These are phyloP conservation scores for Coniferiporia sulphurascens DNA, from an alignment of 1,284 basidiomycete species.

Conservation along the genomic window DNA sequence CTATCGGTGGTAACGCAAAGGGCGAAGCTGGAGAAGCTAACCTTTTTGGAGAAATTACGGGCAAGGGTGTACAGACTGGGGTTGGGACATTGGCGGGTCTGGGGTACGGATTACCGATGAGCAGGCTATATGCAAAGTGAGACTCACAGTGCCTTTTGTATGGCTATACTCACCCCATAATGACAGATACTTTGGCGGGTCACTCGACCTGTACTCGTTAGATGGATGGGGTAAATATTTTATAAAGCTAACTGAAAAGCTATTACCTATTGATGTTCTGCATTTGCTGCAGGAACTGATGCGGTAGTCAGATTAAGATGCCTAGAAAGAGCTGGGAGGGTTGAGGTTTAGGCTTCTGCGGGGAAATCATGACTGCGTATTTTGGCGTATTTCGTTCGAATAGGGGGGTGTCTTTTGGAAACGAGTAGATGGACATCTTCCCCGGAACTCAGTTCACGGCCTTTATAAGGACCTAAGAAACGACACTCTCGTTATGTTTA, in stretches of 20 bases:
- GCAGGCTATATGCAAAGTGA: constrained; percentile 70
- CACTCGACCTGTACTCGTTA: constrained; percentile 69
- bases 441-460: too few species aligned
- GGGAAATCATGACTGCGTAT: too few species aligned
- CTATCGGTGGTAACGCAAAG: constrained; percentile 35
- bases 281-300: constrained; percentile 51
- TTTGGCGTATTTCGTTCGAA: too few species aligned
- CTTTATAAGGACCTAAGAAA: too few species aligned
- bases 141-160: constrained; percentile 20
- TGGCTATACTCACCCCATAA: constrained; percentile 2
- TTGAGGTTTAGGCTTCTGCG: neutral
- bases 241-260: neutral
- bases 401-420: too few species aligned
- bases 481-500: too few species aligned
- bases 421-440: too few species aligned
- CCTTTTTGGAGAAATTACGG: constrained; percentile 71
- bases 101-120: constrained; percentile 85
- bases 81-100: constrained; percentile 78
- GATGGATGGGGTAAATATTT: constrained; percentile 70
- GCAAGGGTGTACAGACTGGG: constrained; percentile 68
- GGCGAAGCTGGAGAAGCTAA: constrained; percentile 47
- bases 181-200: constrained; percentile 72
- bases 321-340: neutral
- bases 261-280: neutral
- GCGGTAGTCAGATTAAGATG: constrained; percentile 45